Percentiles rank a stretch among this genome's conserved stretches.
These are phyloP conservation scores for Epichloe elymi DNA, from an alignment of 2,329 filamentous ascomycete genomes.

Conservation along the genomic window DNA sequence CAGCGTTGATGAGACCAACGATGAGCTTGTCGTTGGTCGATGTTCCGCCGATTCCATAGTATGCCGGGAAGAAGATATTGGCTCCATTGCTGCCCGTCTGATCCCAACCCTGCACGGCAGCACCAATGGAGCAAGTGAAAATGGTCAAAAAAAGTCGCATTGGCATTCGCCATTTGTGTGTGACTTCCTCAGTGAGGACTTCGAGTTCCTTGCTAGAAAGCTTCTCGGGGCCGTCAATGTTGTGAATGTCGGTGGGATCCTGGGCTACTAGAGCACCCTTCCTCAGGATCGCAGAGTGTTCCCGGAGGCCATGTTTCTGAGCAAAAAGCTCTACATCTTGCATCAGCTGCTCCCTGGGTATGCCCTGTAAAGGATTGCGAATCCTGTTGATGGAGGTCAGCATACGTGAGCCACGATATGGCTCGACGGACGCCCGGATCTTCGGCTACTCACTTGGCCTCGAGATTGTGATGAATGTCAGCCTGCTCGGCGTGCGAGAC, in stretches of 20 bases:
- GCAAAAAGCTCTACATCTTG: slow-evolving; percentile 47
- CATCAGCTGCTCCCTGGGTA: slow-evolving; percentile 40
- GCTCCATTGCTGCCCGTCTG: slow-evolving; percentile 49
- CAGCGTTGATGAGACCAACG: slow-evolving; percentile 54
- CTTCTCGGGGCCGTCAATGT: slow-evolving; percentile 38
- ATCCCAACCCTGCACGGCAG: slow-evolving; percentile 56
- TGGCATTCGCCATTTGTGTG: slow-evolving; percentile 55
- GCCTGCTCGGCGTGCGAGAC: slow-evolving; percentile 18
- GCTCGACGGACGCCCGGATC: no score
- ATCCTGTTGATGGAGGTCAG: slow-evolving; percentile 21
- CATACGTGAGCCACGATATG: not conserved
- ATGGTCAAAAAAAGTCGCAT: slow-evolving; percentile 52
- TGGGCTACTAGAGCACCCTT: slow-evolving; percentile 43
- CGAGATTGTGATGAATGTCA: slow-evolving; percentile 26
- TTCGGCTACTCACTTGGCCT: slow-evolving; percentile 25
- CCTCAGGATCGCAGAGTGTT: slow-evolving; percentile 43
- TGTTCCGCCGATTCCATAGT: slow-evolving; percentile 24
- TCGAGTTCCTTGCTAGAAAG: slow-evolving; percentile 43
- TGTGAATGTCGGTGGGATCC: slow-evolving; percentile 43
- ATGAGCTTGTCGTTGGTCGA: slow-evolving; percentile 28
- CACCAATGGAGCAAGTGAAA: slow-evolving; percentile 51
- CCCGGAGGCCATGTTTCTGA: slow-evolving; percentile 41
- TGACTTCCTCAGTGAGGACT: slow-evolving; percentile 44
- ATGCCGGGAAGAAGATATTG: slow-evolving; percentile 44
- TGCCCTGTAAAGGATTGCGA: slow-evolving; percentile 33